Conservation (phyloP, 305 asterid genomes). For the Stenogyne calaminthoides region DNA sequence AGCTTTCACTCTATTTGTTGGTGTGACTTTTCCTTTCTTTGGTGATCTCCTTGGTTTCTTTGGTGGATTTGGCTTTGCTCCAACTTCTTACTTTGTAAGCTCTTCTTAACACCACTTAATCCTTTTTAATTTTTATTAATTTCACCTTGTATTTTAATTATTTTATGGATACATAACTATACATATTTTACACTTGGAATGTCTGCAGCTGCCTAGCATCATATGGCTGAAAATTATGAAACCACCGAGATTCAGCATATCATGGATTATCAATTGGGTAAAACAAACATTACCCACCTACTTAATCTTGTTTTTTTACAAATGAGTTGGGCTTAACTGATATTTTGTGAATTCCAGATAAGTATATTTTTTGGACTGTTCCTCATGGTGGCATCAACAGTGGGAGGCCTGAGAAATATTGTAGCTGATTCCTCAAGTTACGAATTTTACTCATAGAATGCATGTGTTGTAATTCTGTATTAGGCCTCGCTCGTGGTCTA, state of each 20-base stretch:
- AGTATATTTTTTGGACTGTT: slow-evolving; percentile 73
- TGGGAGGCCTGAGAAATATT: slow-evolving; percentile 86
- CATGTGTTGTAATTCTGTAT: neutral
- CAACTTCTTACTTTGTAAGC: slow-evolving; percentile 95
- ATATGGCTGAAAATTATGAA: slow-evolving; percentile 84
- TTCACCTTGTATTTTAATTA: neutral
- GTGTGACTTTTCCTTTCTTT: slow-evolving; percentile 92
- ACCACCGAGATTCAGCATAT: slow-evolving; percentile 74
- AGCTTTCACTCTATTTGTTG: slow-evolving; percentile 83
- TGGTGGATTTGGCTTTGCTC: slow-evolving; percentile 98
- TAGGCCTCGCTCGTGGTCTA: neutral
- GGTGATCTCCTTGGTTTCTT: slow-evolving; percentile 99
- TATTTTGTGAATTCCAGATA: slow-evolving; percentile 42
- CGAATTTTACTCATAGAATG: slow-evolving; percentile 62
- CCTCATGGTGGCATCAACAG: slow-evolving; percentile 89
- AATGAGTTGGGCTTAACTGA: neutral
- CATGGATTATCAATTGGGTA: slow-evolving; percentile 94
- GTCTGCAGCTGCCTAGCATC: slow-evolving; percentile 81
- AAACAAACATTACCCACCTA: slow-evolving; percentile 4
- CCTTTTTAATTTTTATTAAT: too few relatives aligned
- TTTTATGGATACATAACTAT: neutral
- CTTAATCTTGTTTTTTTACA: neutral
- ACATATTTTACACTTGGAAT: neutral
- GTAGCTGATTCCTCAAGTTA: slow-evolving; percentile 71
- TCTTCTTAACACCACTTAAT: neutral